phyloP scores from a whole-genome alignment of 1,284 basidiomycete species.

The Polyporus tsugae region DNA sequence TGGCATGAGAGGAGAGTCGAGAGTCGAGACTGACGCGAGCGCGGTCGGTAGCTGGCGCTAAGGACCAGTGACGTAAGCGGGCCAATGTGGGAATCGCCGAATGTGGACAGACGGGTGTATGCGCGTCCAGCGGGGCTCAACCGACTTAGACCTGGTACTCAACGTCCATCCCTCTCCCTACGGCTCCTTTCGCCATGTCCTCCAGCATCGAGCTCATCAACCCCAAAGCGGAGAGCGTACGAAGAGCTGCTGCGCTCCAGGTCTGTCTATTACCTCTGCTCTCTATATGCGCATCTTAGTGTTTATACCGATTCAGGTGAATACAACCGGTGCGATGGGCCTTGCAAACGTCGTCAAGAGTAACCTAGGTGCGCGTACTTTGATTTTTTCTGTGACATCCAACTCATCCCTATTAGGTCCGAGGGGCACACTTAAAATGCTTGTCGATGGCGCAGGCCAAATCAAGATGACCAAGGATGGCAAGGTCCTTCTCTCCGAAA shows the following conservation, averaged over 20 bases:
- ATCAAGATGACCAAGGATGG: conserved; percentile 99
- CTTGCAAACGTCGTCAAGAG: conserved; percentile 97
- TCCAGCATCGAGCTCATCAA: conserved; percentile 93
- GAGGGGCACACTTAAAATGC: conserved; percentile 97
- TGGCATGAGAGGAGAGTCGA: too few species aligned
- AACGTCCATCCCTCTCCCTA: background rate
- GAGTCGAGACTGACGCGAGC: too few species aligned
- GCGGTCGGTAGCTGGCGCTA: too few species aligned
- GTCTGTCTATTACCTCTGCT: conserved; percentile 54
- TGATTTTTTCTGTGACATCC: conserved; percentile 7
- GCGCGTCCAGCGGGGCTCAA: too few species aligned
- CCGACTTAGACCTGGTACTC: background rate
- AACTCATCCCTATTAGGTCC: conserved; percentile 66
- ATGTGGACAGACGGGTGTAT: background rate
- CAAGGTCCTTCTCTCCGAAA: conserved; percentile 98
- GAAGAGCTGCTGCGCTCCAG: conserved; percentile 93
- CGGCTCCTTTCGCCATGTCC: conserved; percentile 56
- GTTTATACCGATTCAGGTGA: conserved; percentile 62
- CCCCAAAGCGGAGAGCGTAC: conserved; percentile 94
- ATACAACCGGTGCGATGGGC: conserved; percentile 94
- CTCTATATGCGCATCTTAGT: background rate
- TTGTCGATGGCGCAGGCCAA: conserved; percentile 98
- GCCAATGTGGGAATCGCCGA: background rate
- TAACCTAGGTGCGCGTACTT: conserved; percentile 81
- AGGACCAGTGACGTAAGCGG: background rate